A percentile compares a stretch with the other conserved stretches of the same genome.
phyloP scores from a whole-genome alignment of 2,329 filamentous ascomycete genomes.

The Teratosphaeria destructans region DNA sequence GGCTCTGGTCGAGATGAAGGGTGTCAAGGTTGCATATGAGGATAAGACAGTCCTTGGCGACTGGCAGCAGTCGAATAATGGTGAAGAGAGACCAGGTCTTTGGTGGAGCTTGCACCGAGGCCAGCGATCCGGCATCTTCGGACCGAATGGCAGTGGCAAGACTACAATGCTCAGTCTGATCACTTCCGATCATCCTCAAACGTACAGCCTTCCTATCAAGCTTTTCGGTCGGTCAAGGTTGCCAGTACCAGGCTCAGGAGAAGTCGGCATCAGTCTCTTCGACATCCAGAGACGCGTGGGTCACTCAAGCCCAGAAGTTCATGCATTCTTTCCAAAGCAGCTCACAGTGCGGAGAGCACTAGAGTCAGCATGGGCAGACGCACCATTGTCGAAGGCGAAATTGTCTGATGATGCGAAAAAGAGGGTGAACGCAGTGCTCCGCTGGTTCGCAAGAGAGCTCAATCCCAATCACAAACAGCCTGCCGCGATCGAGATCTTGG shows the following conservation, averaged over 20 bases:
- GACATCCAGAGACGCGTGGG: slow-evolving; percentile 84
- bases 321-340: slow-evolving; percentile 77
- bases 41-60: slow-evolving; percentile 67
- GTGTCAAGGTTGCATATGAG: slow-evolving; percentile 72
- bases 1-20: slow-evolving; percentile 74
- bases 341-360: slow-evolving; percentile 64
- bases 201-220: slow-evolving; percentile 78
- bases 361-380: slow-evolving; percentile 84
- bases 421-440: slow-evolving; percentile 58
- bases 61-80: slow-evolving; percentile 55
- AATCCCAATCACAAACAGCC: slow-evolving; percentile 37
- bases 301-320: slow-evolving; percentile 87
- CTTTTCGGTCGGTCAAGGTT: slow-evolving; percentile 76
- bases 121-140: slow-evolving; percentile 85
- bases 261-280: slow-evolving; percentile 75
- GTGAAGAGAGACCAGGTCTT: slow-evolving; percentile 46
- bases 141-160: slow-evolving; percentile 88
- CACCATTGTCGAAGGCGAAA: slow-evolving; percentile 61
- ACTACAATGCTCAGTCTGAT: slow-evolving; percentile 88
- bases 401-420: slow-evolving; percentile 47
- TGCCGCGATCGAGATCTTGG: slow-evolving; percentile 6
- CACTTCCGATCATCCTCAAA: slow-evolving; percentile 90
- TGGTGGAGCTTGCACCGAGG: slow-evolving; percentile 75
- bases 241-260: slow-evolving; percentile 50
- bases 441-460: slow-evolving; percentile 72